Base-by-base conservation (phyloP, 148 eudicot species). In the Fagopyrum homotropicum region DNA sequence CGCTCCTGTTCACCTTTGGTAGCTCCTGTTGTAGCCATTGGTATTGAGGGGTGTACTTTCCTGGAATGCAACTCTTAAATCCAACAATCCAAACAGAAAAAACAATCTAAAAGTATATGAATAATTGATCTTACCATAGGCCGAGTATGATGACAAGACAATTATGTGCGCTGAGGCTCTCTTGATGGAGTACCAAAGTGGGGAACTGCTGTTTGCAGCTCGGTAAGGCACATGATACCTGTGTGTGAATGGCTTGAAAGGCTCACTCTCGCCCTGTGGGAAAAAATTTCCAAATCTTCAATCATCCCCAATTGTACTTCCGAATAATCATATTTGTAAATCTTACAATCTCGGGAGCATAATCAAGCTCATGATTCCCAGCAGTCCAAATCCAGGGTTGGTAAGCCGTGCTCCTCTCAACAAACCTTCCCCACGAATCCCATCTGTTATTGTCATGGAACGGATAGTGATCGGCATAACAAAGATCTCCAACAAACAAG, bases 321-420 rank as follows among this genome's bases (percentile, higher is more conserved):
- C 3, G 9, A 49, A 35, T 35, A 2, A 49, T 8, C 40, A 15
- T 52, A 52, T 52, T 4, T 12, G 57, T 35, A 35, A 35, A 35
- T 78, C 93, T 85, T 82, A 94, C 98, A 45, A 95, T 85, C 81
- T 90, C 91, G 2, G 97, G 98, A 50, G 79, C 96, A 75, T 84
- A 95, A 86, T 95, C 96, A 6, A 95, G 19, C 83, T 95, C 98
- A 61, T 95, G 98, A 83, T 95, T 92, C 35, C 98, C 98, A 6
- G 84, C 86, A 7, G 96, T 86, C 96, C 96, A 91, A 57, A 95
- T 92, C 98, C 98, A 95, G 64, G 98, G 96, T 73, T 95, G 96
- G 80, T 92, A 92, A 6, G 98, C 98, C 14, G 81, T 76, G 78
- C 86, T 88, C 80, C 98, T 84, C 85, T 95, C 98, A 29, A 81